Conservation (phyloP, 2,329 filamentous ascomycete species). For the Penicillium sp. region DNA sequence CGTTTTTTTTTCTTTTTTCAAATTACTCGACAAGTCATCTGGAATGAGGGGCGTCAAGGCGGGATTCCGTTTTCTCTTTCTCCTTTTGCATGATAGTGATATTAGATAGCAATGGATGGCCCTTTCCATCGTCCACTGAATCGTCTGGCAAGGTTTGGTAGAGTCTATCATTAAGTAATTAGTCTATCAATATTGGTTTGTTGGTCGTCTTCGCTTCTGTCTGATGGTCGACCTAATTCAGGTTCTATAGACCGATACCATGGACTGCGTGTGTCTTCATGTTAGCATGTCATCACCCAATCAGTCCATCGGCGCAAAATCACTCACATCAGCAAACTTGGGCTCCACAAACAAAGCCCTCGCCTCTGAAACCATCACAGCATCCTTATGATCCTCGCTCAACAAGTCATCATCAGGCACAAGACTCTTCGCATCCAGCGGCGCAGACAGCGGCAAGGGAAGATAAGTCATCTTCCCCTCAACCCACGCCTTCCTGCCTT, state of each 20-base stretch:
- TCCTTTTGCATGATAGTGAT: slow-evolving; percentile 23
- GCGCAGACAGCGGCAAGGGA: slow-evolving; percentile 19
- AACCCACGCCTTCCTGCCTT: slow-evolving; percentile 45
- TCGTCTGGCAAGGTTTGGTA: not conserved
- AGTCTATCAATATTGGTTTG: not conserved
- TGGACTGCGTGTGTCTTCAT: slow-evolving; percentile 29
- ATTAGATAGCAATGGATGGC: slow-evolving; percentile 33
- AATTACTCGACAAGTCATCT: slow-evolving; percentile 17
- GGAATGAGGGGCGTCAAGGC: slow-evolving; percentile 28
- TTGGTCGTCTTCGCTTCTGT: not conserved
- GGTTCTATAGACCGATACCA: slow-evolving; percentile 37
- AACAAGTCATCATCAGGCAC: slow-evolving; percentile 19
- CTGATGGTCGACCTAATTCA: slow-evolving; percentile 1
- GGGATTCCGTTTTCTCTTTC: slow-evolving; percentile 14
- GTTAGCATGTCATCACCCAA: not conserved
- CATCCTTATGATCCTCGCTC: slow-evolving; percentile 27
- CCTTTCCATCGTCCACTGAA: slow-evolving; percentile 13
- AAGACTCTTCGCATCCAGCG: slow-evolving; percentile 9
- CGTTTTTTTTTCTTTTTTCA: slow-evolving; percentile 17
- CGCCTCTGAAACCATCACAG: slow-evolving; percentile 40
- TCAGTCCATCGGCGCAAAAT: not conserved
- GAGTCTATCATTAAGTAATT: slow-evolving; percentile 4
- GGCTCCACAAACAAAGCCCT: slow-evolving; percentile 45
- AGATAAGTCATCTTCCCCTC: slow-evolving; percentile 37
- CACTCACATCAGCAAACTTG: slow-evolving; percentile 42